Evolutionary conservation across 306 rosid genomes (phyloP), one percentile per base, ranked within the genome.

Genomic region (Lathyrus tuberosus): DNA sequence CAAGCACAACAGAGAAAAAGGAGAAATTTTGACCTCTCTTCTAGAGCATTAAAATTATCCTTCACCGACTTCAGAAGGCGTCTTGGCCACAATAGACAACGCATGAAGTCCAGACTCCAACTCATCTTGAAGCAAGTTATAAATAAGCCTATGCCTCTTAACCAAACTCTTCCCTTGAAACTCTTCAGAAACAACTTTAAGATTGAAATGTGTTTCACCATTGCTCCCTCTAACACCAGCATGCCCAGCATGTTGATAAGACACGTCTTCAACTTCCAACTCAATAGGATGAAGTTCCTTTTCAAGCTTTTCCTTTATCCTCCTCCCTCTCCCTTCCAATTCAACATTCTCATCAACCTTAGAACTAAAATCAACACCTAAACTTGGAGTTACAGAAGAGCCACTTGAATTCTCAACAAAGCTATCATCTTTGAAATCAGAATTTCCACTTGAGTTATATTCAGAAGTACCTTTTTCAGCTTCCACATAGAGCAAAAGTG

Each of bases 171-270:
- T 89, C 81, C 97, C 94, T 83, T 86, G 89, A 71, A 92, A 92
- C 75, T 74, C 87, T 30, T 75, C 10, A 18, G 96, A 86, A 35
- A 92, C 95, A 16, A 87, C 86, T 77, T 51, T 89, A 82, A 92
- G 78, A 57, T 86, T 87, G 76, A 89, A 92, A 85, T 92, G 98
- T 8, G 96, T 92, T 75, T 92, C 97, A 0, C 96, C 92, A 75
- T 84, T 82, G 16, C 79, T 79, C 31, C 97, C 97, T 77, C 83
- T 80, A 41, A 65, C 88, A 35, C 96, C 96, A 0, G 86, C 89
- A 62, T 89, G 97, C 56, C 96, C 96, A 0, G 95, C 90, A 53
- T 92, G 97, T 69, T 92, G 96, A 71, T 92, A 87, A 22, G 97
- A 92, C 38, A 89, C 79, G 72, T 92, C 96, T 48, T 87, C 95